Conservation (phyloP, 805 yeast genomes). For the Dipodascopsis uninucleata region DNA sequence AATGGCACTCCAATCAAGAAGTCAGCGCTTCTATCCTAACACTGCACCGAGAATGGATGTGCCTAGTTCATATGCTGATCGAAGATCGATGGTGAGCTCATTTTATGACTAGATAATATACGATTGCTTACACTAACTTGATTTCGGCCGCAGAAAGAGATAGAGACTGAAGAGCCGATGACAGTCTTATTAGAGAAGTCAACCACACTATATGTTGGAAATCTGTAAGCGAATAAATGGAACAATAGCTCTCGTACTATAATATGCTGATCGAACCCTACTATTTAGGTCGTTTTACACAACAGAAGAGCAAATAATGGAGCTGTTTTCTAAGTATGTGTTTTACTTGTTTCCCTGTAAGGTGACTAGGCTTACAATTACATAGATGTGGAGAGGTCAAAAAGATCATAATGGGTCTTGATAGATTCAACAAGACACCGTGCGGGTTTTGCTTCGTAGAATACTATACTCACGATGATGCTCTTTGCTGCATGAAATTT, state of each 20-base stretch:
- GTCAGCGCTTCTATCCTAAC: conserved; percentile 1
- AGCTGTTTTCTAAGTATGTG: conserved; percentile 67
- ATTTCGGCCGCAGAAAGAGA: not conserved
- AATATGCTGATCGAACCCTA: not conserved
- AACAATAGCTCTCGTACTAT: not conserved
- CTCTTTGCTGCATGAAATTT: conserved; percentile 78
- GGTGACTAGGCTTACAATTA: not conserved
- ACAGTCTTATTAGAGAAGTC: conserved; percentile 62
- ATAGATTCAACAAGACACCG: conserved; percentile 84
- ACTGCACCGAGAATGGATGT: conserved; percentile 20
- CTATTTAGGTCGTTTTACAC: conserved; percentile 67
- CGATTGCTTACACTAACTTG: conserved; percentile 1
- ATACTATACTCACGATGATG: conserved; percentile 62
- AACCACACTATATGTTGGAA: conserved; percentile 86
- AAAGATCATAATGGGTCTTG: conserved; percentile 90
- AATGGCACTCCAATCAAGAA: not conserved
- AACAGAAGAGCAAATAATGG: conserved; percentile 91
- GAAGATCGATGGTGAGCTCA: conserved; percentile 12
- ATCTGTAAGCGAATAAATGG: conserved; percentile 41
- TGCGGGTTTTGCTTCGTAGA: conserved; percentile 96
- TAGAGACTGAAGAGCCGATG: conserved; percentile 40
- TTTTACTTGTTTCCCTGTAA: not conserved
- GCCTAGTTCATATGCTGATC: conserved; percentile 21
- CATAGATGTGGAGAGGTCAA: conserved; percentile 57
- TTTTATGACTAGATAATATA: not conserved